Percentiles rank a stretch among this genome's conserved stretches.
phyloP scores from a whole-genome alignment of 2,329 filamentous ascomycete genomes.

The Penicillium sp. region DNA sequence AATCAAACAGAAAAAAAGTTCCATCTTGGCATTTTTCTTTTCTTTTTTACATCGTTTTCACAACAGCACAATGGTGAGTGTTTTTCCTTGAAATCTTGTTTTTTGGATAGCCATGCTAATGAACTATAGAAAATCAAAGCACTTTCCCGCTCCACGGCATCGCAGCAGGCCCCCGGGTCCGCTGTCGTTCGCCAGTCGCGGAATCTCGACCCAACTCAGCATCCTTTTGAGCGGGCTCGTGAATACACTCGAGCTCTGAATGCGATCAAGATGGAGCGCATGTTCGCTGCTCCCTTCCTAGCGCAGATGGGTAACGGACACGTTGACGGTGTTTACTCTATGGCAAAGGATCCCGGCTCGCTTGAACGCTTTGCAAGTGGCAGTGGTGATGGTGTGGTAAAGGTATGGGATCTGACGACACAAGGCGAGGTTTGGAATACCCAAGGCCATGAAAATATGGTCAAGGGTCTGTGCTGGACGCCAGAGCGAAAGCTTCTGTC shows the following conservation, averaged over 20 bases:
- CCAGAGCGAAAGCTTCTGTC: slow-evolving; percentile 80
- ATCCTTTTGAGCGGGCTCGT: slow-evolving; percentile 86
- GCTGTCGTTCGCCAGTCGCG: slow-evolving; percentile 47
- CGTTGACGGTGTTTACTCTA: slow-evolving; percentile 82
- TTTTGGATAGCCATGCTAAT: slow-evolving; percentile 10
- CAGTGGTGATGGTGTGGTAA: slow-evolving; percentile 88
- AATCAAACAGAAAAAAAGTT: slow-evolving; percentile 37
- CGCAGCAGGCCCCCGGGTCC: slow-evolving; percentile 50
- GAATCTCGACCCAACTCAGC: slow-evolving; percentile 74
- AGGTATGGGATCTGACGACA: slow-evolving; percentile 81
- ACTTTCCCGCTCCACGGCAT: slow-evolving; percentile 48
- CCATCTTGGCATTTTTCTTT: slow-evolving; percentile 20
- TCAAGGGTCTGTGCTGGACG: slow-evolving; percentile 90
- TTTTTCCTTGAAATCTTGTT: slow-evolving; percentile 1
- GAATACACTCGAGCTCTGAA: slow-evolving; percentile 78
- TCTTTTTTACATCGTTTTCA: slow-evolving; percentile 15
- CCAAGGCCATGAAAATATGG: slow-evolving; percentile 87
- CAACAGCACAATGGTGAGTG: slow-evolving; percentile 33
- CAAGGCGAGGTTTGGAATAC: slow-evolving; percentile 73
- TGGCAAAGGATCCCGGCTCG: slow-evolving; percentile 76
- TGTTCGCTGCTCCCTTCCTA: slow-evolving; percentile 84
- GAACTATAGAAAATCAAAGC: slow-evolving; percentile 58
- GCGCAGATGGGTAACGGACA: slow-evolving; percentile 86
- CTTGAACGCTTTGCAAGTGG: slow-evolving; percentile 76
- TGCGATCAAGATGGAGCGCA: slow-evolving; percentile 88